Base-by-base conservation (phyloP, 2,329 filamentous ascomycete species). In the Gyromitra esculenta region DNA sequence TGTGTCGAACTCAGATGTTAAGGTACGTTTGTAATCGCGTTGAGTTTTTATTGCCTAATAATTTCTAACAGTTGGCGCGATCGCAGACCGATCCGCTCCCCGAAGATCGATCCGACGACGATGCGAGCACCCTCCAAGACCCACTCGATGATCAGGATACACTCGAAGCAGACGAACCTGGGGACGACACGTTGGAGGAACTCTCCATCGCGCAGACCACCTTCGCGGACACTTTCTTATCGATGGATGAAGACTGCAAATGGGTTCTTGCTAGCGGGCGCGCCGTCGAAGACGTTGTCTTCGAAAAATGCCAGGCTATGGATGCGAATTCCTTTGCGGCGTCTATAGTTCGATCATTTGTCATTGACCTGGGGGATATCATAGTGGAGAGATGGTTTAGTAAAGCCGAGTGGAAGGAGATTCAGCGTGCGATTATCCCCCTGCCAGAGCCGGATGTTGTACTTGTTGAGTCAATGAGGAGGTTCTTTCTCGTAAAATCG, bases 251-350 rank as follows among this genome's bases (percentile, higher is more conserved):
- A 25, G 59, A 54, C 11, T 60, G 52, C 4, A 67, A 74, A 70
- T 77, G 75, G 75, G 31, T 77, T 25, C 75, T 77, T 37, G 4
- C 56, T 5, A 74, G 70, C 31, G 75, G 75, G 11, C 64, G 75
- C 11, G 62, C 57, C 9, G 75, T 77, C 18, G 75, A 77, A 43
- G 35, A 31, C 39, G 52, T 77, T 37, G 66, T 77, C 25, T 70
- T 69, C 48, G 21, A 70, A 9, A 18, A 54, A 3, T 70, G 75
- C 35, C 54, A 35, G 21, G 57, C 48, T 2, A 57, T 77, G 52
- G 64, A 74, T 68, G 57, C 66, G 2, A 59, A 74, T 15, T 57
- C 64, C 5, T 70, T 77, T 37, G 52, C 64, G 8, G 69, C 65
- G 21, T 75, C 70, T 5, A 59, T 77, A 18, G 39, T 56, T 13